These are phyloP conservation scores for Auricularia sp. DNA, from an alignment of 768 basidiomycete genomes.

Conservation along the genomic window DNA sequence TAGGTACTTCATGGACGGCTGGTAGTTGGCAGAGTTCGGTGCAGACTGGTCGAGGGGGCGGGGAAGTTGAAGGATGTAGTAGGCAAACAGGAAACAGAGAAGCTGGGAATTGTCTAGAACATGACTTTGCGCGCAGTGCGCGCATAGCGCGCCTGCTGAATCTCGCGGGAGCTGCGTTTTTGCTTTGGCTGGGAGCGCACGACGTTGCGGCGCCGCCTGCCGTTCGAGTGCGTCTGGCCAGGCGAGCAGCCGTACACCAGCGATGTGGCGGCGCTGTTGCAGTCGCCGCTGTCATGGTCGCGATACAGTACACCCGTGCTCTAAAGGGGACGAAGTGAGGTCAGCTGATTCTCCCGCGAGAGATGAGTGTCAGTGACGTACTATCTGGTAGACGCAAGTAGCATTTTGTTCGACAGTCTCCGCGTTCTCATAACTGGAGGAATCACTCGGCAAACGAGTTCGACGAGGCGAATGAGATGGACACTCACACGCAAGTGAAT, in stretches of 20 bases:
- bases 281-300: not conserved
- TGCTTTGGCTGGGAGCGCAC: not conserved
- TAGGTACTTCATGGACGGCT: too few species aligned
- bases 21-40: too few species aligned
- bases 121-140: not conserved
- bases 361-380: not conserved
- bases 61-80: too few species aligned
- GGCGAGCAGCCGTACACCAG: not conserved
- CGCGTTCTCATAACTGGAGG: not conserved
- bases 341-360: too few species aligned
- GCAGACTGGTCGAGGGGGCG: too few species aligned
- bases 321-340: not conserved
- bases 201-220: not conserved
- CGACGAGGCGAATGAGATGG: too few species aligned
- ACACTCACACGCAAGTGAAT: not conserved
- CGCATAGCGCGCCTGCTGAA: not conserved
- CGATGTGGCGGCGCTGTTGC: not conserved
- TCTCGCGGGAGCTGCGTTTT: not conserved
- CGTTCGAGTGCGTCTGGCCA: not conserved
- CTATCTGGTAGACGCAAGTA: not conserved
- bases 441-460: too few species aligned
- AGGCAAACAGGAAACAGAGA: too few species aligned
- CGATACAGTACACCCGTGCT: not conserved
- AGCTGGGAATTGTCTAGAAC: not conserved
- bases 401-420: not conserved